Base-by-base conservation (phyloP, 805 yeast genomes). In the Candida montana region DNA sequence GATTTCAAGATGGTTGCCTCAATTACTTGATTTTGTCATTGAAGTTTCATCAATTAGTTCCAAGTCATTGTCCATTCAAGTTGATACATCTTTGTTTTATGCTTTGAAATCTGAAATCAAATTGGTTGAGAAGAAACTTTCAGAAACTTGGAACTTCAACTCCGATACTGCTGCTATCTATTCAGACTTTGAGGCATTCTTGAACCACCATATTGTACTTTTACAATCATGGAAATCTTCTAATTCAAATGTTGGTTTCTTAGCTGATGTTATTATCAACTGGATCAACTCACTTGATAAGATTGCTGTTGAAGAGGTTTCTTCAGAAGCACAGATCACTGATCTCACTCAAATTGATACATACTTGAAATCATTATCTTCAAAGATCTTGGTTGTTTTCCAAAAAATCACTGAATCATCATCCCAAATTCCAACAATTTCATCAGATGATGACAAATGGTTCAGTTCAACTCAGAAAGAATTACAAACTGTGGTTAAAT, bases 371-470 rank as follows among this genome's bases (percentile, higher is more conserved):
- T 65, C 71, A 17, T 53, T 84, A 3, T 68, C 80, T 4, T 75
- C 75, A 15, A 71, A 82, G 3, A 71, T 87, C 16, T 62, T 89
- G 40, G 67, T 90, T 24, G 72, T 82, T 1, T 72, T 84, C 50
- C 97, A 90, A 61, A 74, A 75, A 46, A 61, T 74, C 18, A 41
- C 52, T 16, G 41, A 49, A 39, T 9, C 35, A 13, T 29, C 36
- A 0, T 10, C 20, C 6, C 21, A 18, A 16, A 11, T 13, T 3
- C 59, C 48, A 3, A 39, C 50, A 2, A 51, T 76, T 3, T 48
- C 60, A 1, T 74, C 65, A 17, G 81, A 71, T 2, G 79, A 72
- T 20, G 90, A 84, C 44, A 67, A 69, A n/a, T 90, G 96, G 95
- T 68, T 87, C 26, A 58, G 67, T 4, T 41, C 53, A 1, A 49